These are phyloP conservation scores for Colletotrichum liaoningense DNA, from an alignment of 2,329 filamentous ascomycete species.

Conservation along the genomic window DNA sequence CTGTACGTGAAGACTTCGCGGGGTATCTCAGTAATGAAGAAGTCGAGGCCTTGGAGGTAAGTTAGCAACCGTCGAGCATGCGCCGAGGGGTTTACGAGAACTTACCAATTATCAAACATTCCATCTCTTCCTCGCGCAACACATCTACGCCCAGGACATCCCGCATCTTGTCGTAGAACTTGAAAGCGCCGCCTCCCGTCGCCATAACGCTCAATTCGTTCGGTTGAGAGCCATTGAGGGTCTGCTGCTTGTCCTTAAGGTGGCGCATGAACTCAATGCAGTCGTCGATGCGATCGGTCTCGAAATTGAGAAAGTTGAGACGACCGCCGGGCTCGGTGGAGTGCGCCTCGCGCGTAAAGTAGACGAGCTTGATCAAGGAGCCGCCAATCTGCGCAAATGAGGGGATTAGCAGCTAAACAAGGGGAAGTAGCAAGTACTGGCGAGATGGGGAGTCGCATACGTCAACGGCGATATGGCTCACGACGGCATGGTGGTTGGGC, in stretches of 20 bases:
- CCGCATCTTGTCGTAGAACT: constrained; percentile 93
- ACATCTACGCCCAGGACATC: constrained; percentile 89
- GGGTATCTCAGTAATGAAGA: constrained; percentile 98
- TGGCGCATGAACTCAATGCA: constrained; percentile 93
- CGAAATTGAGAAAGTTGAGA: constrained; percentile 95
- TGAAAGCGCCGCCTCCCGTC: constrained; percentile 94
- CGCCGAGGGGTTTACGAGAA: neutral
- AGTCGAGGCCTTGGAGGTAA: constrained; percentile 81
- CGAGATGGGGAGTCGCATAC: constrained; percentile 61
- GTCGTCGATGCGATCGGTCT: constrained; percentile 93
- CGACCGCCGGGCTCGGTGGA: constrained; percentile 86
- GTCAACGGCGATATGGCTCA: constrained; percentile 97
- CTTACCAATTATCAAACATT: constrained; percentile 92
- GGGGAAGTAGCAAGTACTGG: constrained; percentile 36
- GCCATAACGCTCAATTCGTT: constrained; percentile 91
- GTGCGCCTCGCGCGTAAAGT: constrained; percentile 90
- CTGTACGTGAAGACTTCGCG: constrained; percentile 97
- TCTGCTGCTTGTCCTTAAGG: constrained; percentile 84
- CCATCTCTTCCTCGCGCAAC: constrained; percentile 96
- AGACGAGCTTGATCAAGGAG: constrained; percentile 95
- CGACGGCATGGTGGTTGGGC: constrained; percentile 92
- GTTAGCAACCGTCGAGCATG: neutral
- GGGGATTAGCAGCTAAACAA: constrained; percentile 27
- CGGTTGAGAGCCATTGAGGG: constrained; percentile 77
- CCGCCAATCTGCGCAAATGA: constrained; percentile 82